These are phyloP conservation scores for Phellopilus nigrolimitatus DNA, from an alignment of 1,284 basidiomycete genomes.

Conservation along the genomic window DNA sequence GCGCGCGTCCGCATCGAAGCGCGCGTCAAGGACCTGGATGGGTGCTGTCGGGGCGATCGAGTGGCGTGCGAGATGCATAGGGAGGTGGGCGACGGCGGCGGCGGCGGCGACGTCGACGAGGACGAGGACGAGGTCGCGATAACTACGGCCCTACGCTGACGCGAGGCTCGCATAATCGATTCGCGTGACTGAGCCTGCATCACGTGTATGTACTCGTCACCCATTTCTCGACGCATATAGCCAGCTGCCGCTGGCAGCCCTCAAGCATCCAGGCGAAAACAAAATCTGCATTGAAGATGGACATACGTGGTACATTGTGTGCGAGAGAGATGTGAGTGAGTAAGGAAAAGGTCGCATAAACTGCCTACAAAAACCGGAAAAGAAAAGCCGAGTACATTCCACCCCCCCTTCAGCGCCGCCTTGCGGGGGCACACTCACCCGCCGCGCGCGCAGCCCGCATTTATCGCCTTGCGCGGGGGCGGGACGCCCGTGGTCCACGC, in stretches of 20 bases:
- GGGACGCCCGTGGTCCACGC: constrained; percentile 45
- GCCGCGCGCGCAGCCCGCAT: constrained; percentile 49
- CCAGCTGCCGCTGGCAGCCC: too few relatives aligned
- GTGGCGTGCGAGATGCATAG: constrained; percentile 88
- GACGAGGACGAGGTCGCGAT: background rate
- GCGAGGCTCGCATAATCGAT: background rate
- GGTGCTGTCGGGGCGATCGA: constrained; percentile 78
- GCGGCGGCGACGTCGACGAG: background rate
- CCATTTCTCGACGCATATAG: too few relatives aligned
- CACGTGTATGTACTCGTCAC: too few relatives aligned
- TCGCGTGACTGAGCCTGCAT: background rate
- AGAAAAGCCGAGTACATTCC: constrained; percentile 1
- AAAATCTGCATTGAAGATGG: background rate
- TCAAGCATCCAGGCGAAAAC: background rate
- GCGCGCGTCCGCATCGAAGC: constrained; percentile 70
- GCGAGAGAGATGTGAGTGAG: background rate
- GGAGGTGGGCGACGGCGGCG: constrained; percentile 19
- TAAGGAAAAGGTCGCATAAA: background rate
- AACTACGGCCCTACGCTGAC: background rate
- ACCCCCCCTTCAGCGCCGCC: background rate
- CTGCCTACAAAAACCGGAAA: background rate
- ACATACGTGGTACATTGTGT: background rate
- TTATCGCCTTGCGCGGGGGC: constrained; percentile 36
- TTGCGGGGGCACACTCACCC: constrained; percentile 41
- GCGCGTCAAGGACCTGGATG: constrained; percentile 71